A percentile compares a stretch with the other conserved stretches of the same genome.
Evolutionary conservation across 78 protist species (phyloP).

Genomic region (Goniomonas avonlea): DNA sequence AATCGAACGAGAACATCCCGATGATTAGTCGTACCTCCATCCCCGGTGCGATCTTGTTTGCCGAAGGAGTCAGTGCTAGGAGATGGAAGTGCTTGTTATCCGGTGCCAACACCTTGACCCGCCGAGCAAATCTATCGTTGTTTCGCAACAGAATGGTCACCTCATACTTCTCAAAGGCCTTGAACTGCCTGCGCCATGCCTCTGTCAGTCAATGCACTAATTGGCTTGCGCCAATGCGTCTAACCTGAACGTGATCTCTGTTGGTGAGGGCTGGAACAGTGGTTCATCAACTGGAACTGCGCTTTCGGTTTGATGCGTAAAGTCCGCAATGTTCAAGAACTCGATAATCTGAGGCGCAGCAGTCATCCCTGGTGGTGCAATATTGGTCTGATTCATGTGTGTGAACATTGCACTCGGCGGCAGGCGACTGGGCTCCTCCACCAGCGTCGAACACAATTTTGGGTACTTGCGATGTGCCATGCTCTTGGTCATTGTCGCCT

Average conservation of each 20-base stretch:
- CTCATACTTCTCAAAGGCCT: slow-evolving; percentile 19
- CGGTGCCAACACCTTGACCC: slow-evolving; percentile 30
- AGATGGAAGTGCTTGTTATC: slow-evolving; percentile 28
- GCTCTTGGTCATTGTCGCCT: no score
- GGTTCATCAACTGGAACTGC: slow-evolving; percentile 41
- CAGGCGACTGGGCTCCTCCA: no score
- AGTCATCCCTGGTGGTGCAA: no score
- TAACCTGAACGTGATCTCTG: slow-evolving; percentile 18
- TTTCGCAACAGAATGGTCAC: not conserved
- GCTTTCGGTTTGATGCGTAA: not conserved
- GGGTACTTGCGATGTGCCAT: no score
- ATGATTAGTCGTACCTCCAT: slow-evolving; percentile 47
- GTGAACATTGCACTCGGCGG: no score
- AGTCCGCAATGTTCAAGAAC: slow-evolving; percentile 27
- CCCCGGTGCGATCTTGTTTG: slow-evolving; percentile 47
- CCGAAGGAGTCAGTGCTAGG: not conserved
- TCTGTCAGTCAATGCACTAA: slow-evolving; percentile 48
- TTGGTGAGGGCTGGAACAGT: slow-evolving; percentile 53
- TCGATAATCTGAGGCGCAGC: not conserved
- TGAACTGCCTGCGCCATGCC: slow-evolving; percentile 18
- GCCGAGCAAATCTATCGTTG: slow-evolving; percentile 19
- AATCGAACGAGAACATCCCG: no score
- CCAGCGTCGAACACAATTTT: no score
- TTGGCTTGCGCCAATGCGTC: slow-evolving; percentile 37
- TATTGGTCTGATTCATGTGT: no score